Base-by-base conservation (phyloP, 2,329 filamentous ascomycete genomes). In the Aspergillus piperis region DNA sequence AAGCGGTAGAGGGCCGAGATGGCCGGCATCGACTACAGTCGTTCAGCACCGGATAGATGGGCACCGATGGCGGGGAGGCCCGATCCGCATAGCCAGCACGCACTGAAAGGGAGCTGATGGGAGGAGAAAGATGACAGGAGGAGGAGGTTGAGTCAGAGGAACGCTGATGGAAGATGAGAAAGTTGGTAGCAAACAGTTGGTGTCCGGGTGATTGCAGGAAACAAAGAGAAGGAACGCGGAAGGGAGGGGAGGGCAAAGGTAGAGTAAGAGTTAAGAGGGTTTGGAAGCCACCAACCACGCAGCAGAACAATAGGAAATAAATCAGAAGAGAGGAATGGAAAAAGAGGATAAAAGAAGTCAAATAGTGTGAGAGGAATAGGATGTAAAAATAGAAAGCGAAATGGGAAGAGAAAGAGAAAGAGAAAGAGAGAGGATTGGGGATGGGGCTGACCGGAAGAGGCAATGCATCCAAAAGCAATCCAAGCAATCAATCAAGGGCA, bases 1-100 rank as follows among this genome's bases (percentile, higher is more conserved):
- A 60, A 27, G 48, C 58, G 49, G 25, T 48, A 36, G 23, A 42
- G 48, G 44, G 54, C 54, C 42, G 47, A 49, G 39, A 58, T 56
- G 53, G 51, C 21, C 63, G 62, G 57, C 63, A 69, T 66, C 61
- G 59, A 57, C 65, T 64, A 54, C 56, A 60, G 52, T 57, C 47
- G 53, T 23, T 63, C 58, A 58, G 52, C 55, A 64, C 39, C 51
- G 54, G 42, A 60, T 36, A 48, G 50, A 58, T 41, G 42, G 36
- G 55, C 62, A 52, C 49, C 25, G 21, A 56, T 64, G 57, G 58
- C 54, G 57, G 54, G 17, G 27, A 47, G 41, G 15, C 23, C 42
- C 19, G 39, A 32, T 47, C 53, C 39, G 53, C 53, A 55, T 55
- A 44, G 38, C 41, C 32, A 15, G 32, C 32, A 36, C 11, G 32